Base-by-base conservation (phyloP, 371 early-diverging fungal genomes). In the Syncephalastrum monosporum region DNA sequence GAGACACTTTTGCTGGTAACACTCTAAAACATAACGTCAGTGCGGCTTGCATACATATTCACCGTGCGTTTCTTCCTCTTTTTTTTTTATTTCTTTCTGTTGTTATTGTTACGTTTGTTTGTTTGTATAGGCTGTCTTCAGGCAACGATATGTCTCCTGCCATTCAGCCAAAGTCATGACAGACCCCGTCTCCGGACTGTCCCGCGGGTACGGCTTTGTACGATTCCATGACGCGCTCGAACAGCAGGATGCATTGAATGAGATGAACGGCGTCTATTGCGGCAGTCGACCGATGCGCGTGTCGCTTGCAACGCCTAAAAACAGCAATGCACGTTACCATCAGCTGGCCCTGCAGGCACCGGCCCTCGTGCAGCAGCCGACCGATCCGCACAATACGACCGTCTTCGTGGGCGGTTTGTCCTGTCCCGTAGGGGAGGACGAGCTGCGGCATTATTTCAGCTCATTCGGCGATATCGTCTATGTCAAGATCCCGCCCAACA, bases 351-450 rank as follows among this genome's bases (percentile, higher is more conserved):
- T 69, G 29, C 67, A 69, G 50, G 71, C 72, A 47, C 74, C 75
- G 27, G 77, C 73, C 52, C 68, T 62, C 51, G 77, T 65, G 55
- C 71, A 74, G 33, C 76, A 79, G 46, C 83, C 75, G 13, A 77
- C 76, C 47, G 74, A 74, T 63, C 60, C 60, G 19, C 29, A 56
- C 29, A 93, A 94, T 69, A 94, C 95, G 3, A 94, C 97, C 0
- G 92, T 96, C 15, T 96, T 95, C 77, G 92, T 95, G 4, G 97
- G 95, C 6, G 95, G 94, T 4, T 73, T 96, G 33, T 85, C 83
- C 23, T 72, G 84, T 14, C 77, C 82, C 21, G 83, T 89, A 15
- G 76, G 79, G 38, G 94, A 94, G 60, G 91, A 92, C 42, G 94
- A 96, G 53, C 76, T 96, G 53, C 66, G 82, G 33, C 68, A 81